Base-by-base conservation (phyloP, 345 rosid genomes). In the Arabidopsis thaliana region DNA sequence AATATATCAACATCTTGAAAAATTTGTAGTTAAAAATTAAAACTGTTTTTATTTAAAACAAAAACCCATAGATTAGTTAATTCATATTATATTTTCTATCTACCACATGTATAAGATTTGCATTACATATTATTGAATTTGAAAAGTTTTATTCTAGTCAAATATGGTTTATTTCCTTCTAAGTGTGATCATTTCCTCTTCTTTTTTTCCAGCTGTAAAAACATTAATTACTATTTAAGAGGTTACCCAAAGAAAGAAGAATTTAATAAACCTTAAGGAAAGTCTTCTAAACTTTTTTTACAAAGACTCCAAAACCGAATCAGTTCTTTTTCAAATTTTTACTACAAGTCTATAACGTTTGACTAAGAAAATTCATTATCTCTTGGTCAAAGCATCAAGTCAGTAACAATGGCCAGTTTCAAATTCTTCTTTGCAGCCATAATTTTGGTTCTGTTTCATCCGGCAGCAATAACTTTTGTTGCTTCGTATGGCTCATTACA, bases 391-490 rank as follows among this genome's bases (percentile, higher is more conserved):
- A 45, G 20, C 41, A 70, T 55, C 10, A 45, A 45, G 25, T 34
- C 50, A 61, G 14, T n/a, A 46, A 20, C 65, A 66, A 78, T 78
- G 77, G 56, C 38, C 14, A 23, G 50, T 44, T 72, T 72, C 64
- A 66, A 49, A 59, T 51, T 66, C 63, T 65, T 20, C 7, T 16
- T 13, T n/a, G 57, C 50, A 59, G 49, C 59, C 63, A 59, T 30
- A 34, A n/a, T 45, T 51, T 72, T 72, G 11, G 22, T 42, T 34
- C 5, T 67, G 58, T n/a, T 58, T 59, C 73, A 58, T 50, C 61
- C 46, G 28, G 25, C 30, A 78, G 40, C 73, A 41, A 50, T 42
- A 23, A 20, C 63, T 13, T 65, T 56, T 64, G 64, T 62, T 33
- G 49, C 69, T 33, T 42, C 69, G 2, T 4, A 10, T 12, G 46